Conservation (phyloP, 176 grass and related monocot species). For the Ensete glaucum region DNA sequence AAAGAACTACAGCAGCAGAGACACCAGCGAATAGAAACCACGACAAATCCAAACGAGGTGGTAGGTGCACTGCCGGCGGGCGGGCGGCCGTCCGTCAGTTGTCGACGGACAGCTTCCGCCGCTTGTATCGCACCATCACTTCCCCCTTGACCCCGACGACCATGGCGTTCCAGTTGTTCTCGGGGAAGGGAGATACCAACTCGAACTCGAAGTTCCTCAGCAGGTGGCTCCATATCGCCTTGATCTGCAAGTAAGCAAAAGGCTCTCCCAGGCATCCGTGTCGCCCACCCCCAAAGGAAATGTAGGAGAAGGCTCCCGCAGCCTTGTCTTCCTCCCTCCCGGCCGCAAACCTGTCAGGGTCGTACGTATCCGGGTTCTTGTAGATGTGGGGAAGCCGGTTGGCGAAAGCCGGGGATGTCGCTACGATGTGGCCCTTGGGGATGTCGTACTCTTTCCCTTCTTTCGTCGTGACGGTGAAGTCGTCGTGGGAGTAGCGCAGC, state of each 20-base stretch:
- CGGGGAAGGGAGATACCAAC: conserved; percentile 75
- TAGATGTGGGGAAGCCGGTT: conserved; percentile 82
- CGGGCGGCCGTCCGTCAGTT: background rate
- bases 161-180: conserved; percentile 91
- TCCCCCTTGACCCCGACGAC: conserved; percentile 79
- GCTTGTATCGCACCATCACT: conserved; percentile 84
- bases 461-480: conserved; percentile 71
- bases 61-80: background rate
- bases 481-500: conserved; percentile 68
- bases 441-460: conserved; percentile 79
- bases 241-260: conserved; percentile 92
- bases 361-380: conserved; percentile 71
- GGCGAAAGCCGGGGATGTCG: conserved; percentile 74
- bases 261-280: conserved; percentile 90
- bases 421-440: conserved; percentile 93
- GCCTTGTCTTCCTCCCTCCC: conserved; percentile 90
- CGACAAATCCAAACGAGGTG: background rate
- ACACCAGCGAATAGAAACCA: background rate
- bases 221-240: conserved; percentile 84
- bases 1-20: background rate
- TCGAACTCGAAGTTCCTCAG: conserved; percentile 96
- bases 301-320: conserved; percentile 81
- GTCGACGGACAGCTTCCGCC: conserved; percentile 57
- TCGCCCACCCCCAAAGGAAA: conserved; percentile 82
- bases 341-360: conserved; percentile 60